These are phyloP conservation scores for Pugionium cornutum DNA, from an alignment of 345 rosid species.

Conservation along the genomic window DNA sequence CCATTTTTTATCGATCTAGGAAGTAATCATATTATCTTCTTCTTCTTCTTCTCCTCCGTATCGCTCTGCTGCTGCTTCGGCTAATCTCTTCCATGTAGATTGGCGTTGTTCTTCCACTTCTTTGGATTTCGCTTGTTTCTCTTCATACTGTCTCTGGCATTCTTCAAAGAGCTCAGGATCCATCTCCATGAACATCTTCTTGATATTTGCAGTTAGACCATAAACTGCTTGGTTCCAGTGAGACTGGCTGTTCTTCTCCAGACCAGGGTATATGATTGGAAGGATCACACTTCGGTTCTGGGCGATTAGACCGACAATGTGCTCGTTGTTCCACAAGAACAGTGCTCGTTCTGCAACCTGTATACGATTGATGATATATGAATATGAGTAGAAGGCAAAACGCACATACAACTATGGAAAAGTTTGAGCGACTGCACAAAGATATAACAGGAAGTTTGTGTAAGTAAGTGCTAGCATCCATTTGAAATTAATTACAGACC, in stretches of 20 bases:
- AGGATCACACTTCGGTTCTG: constrained; percentile 72
- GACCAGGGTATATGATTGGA: constrained; percentile 70
- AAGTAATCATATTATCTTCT: constrained; percentile 37
- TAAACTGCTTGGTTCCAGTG: constrained; percentile 90
- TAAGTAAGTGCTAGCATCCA: constrained; percentile 1
- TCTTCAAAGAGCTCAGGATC: constrained; percentile 79
- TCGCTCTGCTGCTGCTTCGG: constrained; percentile 58
- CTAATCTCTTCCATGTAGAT: constrained; percentile 69
- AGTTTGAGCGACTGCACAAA: neutral
- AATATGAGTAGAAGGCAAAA: constrained; percentile 10
- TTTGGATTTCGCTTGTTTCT: constrained; percentile 45
- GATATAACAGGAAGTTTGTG: constrained; percentile 16
- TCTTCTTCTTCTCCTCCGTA: constrained; percentile 20
- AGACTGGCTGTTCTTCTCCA: constrained; percentile 66
- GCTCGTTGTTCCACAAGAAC: constrained; percentile 91
- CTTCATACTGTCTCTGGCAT: constrained; percentile 62
- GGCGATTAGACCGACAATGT: constrained; percentile 70
- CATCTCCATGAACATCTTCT: constrained; percentile 69
- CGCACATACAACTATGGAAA: neutral
- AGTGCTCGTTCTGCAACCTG: constrained; percentile 88
- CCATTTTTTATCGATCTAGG: constrained; percentile 27
- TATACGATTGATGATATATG: neutral
- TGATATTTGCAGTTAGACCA: constrained; percentile 73
- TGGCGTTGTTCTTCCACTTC: constrained; percentile 60
- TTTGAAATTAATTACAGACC: neutral